phyloP scores from a whole-genome alignment of 495 filamentous ascomycete genomes.

The Penicillium parvum region DNA sequence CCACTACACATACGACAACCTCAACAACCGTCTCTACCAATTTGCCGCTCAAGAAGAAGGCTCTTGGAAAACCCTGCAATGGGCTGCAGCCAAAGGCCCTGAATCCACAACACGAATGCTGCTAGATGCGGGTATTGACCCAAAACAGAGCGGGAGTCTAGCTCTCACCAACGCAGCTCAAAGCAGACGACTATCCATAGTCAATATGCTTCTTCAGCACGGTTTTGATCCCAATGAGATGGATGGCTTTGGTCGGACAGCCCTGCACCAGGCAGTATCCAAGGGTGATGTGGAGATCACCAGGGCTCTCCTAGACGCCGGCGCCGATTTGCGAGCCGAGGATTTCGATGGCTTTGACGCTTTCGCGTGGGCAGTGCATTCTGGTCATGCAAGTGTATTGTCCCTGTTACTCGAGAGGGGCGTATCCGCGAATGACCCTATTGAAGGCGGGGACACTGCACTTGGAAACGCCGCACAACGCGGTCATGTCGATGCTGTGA shows the following conservation, averaged over 20 bases:
- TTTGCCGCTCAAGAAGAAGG: not conserved
- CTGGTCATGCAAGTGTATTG: not conserved
- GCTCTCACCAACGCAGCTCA: not conserved
- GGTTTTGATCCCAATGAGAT: not conserved
- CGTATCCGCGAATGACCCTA: not conserved
- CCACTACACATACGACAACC: slow-evolving; percentile 1
- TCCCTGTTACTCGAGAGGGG: slow-evolving; percentile 4
- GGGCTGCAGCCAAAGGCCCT: not conserved
- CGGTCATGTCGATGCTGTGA: not conserved
- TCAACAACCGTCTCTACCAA: slow-evolving; percentile 2
- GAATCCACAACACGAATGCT: slow-evolving; percentile 6
- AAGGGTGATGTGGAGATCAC: slow-evolving; percentile 1
- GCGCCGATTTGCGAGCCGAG: slow-evolving; percentile 1
- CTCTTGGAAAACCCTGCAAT: not conserved
- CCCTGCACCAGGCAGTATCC: not conserved
- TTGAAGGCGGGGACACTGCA: not conserved
- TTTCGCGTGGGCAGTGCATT: not conserved
- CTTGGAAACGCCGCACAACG: slow-evolving; percentile 1
- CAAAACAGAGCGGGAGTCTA: not conserved
- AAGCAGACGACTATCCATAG: not conserved
- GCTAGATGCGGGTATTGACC: slow-evolving; percentile 2
- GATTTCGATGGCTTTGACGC: not conserved
- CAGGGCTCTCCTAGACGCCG: slow-evolving; percentile 2
- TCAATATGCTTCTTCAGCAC: not conserved
- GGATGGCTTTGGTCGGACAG: not conserved